Evolutionary conservation across 192 early-diverging fungal species (phyloP), one percentile per base, ranked within the genome.

Genomic region (Backusella westeae): DNA sequence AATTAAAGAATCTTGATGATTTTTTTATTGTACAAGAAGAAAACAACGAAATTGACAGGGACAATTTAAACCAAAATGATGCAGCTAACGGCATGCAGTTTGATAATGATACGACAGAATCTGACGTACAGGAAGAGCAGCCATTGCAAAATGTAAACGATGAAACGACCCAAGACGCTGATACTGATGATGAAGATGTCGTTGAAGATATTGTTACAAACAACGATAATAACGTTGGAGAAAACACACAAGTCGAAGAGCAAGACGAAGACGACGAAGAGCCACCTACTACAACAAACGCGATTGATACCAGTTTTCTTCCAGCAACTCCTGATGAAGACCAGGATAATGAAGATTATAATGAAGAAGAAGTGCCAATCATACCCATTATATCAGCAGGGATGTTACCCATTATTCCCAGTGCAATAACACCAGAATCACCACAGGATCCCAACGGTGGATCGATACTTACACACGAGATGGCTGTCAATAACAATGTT

Each of bases 401-500:
- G 9, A 63, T 63, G 56, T 10, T 29, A 29, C 56, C 56, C 9
- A 63, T 63, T 63, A 29, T 63, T 63, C 56, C 56, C 56, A 23
- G 56, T 12, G 23, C 56, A 12, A 29, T 63, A 26, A 23, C 8
- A 63, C 21, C 56, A 23, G 56, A 63, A 23, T 29, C 56, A 29
- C 56, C 56, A 14, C 56, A 63, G 4, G 56, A 63, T 63, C 56
- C 56, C 56, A 63, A 63, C 26, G 56, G 23, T 29, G 44, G 12
- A 32, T 72, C 70, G 5, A 19, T 26, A 12, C 4, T 3, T 6
- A 72, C 70, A 46, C 19, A 49, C 39, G 39, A 32, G 3, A 63
- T 32, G n/a, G 26, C 68, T 34, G 81, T 75, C 14, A 29, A 56
- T 46, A 46, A 36, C 21, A 52, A 46, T 17, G 32, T 75, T 7